These are phyloP conservation scores for Penicillium italicum DNA, from an alignment of 2,329 filamentous ascomycete species.

Conservation along the genomic window DNA sequence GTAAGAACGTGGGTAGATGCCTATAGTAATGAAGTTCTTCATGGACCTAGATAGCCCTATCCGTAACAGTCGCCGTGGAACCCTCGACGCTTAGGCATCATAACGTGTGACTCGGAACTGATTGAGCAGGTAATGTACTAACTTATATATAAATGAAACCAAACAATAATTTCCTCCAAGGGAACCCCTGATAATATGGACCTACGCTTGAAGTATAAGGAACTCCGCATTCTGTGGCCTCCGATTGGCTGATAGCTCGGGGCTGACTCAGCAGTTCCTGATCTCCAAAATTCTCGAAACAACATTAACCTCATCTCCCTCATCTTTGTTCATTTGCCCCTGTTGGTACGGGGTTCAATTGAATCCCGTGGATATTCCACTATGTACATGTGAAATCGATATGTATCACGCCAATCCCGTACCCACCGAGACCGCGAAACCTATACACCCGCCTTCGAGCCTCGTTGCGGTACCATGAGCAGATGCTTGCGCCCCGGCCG, in stretches of 20 bases:
- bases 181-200: not conserved
- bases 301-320: not conserved
- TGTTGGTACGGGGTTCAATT: not conserved
- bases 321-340: not conserved
- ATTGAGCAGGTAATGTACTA: not conserved
- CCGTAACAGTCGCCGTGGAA: not conserved
- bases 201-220: not conserved
- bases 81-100: not conserved
- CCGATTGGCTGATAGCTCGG: not conserved
- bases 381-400: conserved; percentile 24
- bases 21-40: not conserved
- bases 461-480: conserved; percentile 42
- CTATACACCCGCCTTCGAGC: conserved; percentile 25
- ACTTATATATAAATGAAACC: not conserved
- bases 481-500: conserved; percentile 37
- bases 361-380: not conserved
- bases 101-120: not conserved
- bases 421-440: conserved; percentile 30
- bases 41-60: not conserved
- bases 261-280: conserved; percentile 5
- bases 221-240: conserved; percentile 9
- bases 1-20: not conserved
- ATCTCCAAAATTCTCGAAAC: conserved; percentile 10
- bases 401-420: conserved; percentile 25
- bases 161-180: not conserved